Conservation (phyloP, 192 early-diverging fungal species). For the Gigaspora rosea region DNA sequence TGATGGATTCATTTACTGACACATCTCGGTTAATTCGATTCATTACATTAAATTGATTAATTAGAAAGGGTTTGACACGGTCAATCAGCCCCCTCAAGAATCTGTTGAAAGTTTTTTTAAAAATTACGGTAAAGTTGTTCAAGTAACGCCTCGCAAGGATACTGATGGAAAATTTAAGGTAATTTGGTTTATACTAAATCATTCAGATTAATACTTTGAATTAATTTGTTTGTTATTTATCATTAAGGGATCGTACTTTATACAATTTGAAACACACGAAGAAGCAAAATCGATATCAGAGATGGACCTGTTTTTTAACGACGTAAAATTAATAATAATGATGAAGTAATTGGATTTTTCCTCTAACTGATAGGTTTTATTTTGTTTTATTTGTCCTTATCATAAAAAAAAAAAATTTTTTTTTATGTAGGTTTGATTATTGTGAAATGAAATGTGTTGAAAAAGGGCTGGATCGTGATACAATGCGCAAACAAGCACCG, state of each 20-base stretch:
- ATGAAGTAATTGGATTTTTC: conserved; percentile 43
- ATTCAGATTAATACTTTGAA: not conserved
- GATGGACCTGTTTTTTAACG: conserved; percentile 46
- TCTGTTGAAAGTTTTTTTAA: conserved; percentile 48
- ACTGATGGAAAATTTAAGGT: conserved; percentile 38
- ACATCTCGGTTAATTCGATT: conserved; percentile 3
- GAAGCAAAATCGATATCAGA: conserved; percentile 52
- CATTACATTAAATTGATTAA: conserved; percentile 16
- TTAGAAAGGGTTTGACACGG: conserved; percentile 46
- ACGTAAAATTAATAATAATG: conserved; percentile 46
- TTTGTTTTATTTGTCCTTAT: not conserved
- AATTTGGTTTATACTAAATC: not conserved
- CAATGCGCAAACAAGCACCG: conserved; percentile 19
- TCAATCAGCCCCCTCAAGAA: conserved; percentile 42
- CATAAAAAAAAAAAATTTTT: not conserved
- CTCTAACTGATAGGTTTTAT: not conserved
- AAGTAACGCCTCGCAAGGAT: conserved; percentile 40
- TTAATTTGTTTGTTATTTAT: not conserved
- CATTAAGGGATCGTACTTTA: conserved; percentile 54
- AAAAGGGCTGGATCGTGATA: conserved; percentile 43
- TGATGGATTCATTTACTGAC: too few species aligned
- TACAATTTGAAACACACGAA: conserved; percentile 52
- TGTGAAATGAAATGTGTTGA: conserved; percentile 47
- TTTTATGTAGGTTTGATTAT: conserved; percentile 37
- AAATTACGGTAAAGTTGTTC: conserved; percentile 45